phyloP scores from a whole-genome alignment of 2,329 filamentous ascomycete genomes.

The Aspergillus sojae region DNA sequence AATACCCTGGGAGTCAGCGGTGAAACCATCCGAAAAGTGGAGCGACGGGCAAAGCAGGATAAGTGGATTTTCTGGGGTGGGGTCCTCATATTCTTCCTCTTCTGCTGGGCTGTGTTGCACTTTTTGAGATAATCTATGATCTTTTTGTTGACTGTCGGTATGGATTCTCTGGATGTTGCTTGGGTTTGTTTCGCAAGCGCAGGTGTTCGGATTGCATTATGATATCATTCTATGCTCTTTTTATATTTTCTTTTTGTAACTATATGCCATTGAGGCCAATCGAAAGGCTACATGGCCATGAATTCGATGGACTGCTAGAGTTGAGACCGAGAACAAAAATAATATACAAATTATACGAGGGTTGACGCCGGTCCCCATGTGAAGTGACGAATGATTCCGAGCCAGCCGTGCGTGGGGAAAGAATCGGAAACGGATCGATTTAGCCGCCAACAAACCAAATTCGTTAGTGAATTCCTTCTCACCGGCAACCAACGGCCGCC shows the following conservation, averaged over 20 bases:
- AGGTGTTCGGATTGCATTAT: conserved; percentile 29
- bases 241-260: conserved; percentile 4
- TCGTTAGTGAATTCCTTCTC: conserved; percentile 18
- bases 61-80: conserved; percentile 97
- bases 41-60: conserved; percentile 86
- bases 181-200: conserved; percentile 30
- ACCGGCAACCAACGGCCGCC: conserved; percentile 22
- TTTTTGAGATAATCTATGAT: conserved; percentile 67
- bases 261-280: not conserved
- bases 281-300: not conserved
- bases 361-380: not conserved
- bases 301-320: not conserved
- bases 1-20: conserved; percentile 92
- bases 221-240: conserved; percentile 13
- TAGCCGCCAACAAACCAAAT: conserved; percentile 16
- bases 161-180: conserved; percentile 16
- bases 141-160: not conserved
- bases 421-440: conserved; percentile 26
- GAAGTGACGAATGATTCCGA: conserved; percentile 2
- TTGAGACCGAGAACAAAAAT: not conserved
- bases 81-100: conserved; percentile 81
- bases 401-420: conserved; percentile 15
- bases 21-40: conserved; percentile 96
- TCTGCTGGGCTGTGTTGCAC: conserved; percentile 89
- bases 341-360: not conserved